Evolutionary conservation across 202 grass and related monocot genomes (phyloP), one percentile per base, ranked within the genome.

Genomic region (Musa balbisiana): DNA sequence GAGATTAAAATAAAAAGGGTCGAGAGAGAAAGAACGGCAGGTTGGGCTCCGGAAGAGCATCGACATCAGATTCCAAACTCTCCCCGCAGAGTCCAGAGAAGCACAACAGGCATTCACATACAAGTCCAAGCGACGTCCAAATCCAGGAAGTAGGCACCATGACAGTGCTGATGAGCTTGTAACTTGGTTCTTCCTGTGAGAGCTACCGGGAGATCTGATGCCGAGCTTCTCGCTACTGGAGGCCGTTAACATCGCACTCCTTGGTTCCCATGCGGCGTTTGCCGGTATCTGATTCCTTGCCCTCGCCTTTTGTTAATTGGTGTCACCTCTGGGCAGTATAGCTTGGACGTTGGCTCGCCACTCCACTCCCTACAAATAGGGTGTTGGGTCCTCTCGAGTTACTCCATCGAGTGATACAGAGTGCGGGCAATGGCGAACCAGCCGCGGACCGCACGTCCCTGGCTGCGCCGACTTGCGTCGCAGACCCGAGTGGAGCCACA

Each of bases 211-310:
- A 17, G 64, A 67, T 83, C 80, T 76, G 85, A 87, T 83, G 43
- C 85, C 65, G 80, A 83, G 33, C 33, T 43, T 60, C 85, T 80
- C 80, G 14, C 49, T 15, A 54, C 2, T 58, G 60, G 52, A 72
- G 54, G 74, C 71, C 70, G 76, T 80, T 8, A 24, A 64, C 12
- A 58, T 82, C 80, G 22, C 59, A 71, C 74, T 86, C 71, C 67
- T 10, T 51, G 11, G 14, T 54, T 22, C 5, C 52, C 3, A 19
- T 64, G 20, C 25, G 71, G 64, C 17, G 10, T 52, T 27, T 62
- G 43, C 79, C 16, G 64, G 85, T 53, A 87, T 87, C 85, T 2
- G 80, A 80, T 87, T 49, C 85, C 51, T 87, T 87, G 62, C 85
- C 82, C 80, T 76, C 15, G 22, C 16, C 75, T 76, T 67, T 62